phyloP scores from a whole-genome alignment of 1,139 yeast genomes.

The Geotrichum armillariae region DNA sequence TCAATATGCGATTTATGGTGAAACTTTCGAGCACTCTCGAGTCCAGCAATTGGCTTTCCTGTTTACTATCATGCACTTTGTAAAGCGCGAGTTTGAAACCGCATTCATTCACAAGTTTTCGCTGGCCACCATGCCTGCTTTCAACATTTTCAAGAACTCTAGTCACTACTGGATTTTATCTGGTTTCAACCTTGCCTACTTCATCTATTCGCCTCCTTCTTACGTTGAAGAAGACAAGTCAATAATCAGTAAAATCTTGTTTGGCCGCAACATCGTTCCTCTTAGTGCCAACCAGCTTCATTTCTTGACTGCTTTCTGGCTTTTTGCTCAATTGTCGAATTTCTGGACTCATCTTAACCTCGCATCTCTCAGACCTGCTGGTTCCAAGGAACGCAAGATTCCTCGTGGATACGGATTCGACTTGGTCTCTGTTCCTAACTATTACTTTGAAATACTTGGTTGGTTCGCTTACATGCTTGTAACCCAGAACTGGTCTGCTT shows the following conservation, averaged over 20 bases:
- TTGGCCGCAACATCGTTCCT: slow-evolving; percentile 32
- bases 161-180: slow-evolving; percentile 89
- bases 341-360: slow-evolving; percentile 64
- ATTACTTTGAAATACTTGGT: slow-evolving; percentile 76
- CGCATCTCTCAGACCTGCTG: slow-evolving; percentile 52
- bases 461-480: slow-evolving; percentile 72
- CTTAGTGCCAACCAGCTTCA: slow-evolving; percentile 26
- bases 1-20: slow-evolving; percentile 40
- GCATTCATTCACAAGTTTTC: slow-evolving; percentile 81
- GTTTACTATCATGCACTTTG: slow-evolving; percentile 69
- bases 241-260: slow-evolving; percentile 29
- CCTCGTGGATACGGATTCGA: slow-evolving; percentile 53
- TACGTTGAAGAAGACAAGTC: slow-evolving; percentile 30
- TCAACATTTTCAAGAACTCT: slow-evolving; percentile 84
- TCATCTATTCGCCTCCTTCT: slow-evolving; percentile 63
- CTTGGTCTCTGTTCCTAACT: slow-evolving; percentile 67
- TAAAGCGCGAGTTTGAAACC: slow-evolving; percentile 88
- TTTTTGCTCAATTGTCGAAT: slow-evolving; percentile 69
- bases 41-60: slow-evolving; percentile 56
- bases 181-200: slow-evolving; percentile 69
- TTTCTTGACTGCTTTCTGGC: slow-evolving; percentile 48
- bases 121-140: slow-evolving; percentile 86
- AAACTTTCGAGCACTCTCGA: slow-evolving; percentile 43
- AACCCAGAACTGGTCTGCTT: slow-evolving; percentile 75
- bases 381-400: slow-evolving; percentile 50